Conservation (phyloP, 129 eudicot genomes). For the Ambrosia artemisiifolia region DNA sequence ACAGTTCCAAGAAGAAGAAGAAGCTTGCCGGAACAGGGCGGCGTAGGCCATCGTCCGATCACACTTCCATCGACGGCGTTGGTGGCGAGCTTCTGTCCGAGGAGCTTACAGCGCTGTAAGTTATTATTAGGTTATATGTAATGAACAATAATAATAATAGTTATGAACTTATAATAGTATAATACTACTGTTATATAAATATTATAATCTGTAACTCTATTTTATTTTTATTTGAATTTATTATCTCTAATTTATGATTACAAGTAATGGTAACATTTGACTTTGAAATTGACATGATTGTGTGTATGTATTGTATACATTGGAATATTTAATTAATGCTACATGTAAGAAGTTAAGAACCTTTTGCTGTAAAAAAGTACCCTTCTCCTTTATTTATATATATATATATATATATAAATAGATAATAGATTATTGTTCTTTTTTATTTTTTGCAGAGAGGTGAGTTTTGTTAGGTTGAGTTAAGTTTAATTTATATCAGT, state of each 20-base stretch:
- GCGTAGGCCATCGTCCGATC: constrained; percentile 62
- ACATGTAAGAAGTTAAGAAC: not conserved
- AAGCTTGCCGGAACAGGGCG: constrained; percentile 61
- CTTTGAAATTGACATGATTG: not conserved
- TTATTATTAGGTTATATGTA: not conserved
- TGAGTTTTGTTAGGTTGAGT: no score
- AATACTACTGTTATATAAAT: not conserved
- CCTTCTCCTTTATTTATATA: no score
- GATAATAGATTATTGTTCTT: no score
- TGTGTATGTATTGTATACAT: not conserved
- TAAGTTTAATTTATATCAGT: no score
- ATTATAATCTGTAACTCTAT: not conserved
- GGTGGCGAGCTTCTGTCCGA: constrained; percentile 61
- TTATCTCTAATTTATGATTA: not conserved
- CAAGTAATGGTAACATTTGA: not conserved
- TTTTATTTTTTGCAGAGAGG: no score
- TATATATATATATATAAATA: no score
- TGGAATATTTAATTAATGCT: not conserved
- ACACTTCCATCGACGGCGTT: constrained; percentile 41
- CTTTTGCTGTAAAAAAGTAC: not conserved
- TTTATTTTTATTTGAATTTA: not conserved
- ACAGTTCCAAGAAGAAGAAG: constrained; percentile 84
- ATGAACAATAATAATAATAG: not conserved
- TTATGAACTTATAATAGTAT: not conserved
- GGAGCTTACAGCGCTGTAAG: constrained; percentile 88